Conservation (phyloP, 805 yeast genomes). For the Candida chauliodis region DNA sequence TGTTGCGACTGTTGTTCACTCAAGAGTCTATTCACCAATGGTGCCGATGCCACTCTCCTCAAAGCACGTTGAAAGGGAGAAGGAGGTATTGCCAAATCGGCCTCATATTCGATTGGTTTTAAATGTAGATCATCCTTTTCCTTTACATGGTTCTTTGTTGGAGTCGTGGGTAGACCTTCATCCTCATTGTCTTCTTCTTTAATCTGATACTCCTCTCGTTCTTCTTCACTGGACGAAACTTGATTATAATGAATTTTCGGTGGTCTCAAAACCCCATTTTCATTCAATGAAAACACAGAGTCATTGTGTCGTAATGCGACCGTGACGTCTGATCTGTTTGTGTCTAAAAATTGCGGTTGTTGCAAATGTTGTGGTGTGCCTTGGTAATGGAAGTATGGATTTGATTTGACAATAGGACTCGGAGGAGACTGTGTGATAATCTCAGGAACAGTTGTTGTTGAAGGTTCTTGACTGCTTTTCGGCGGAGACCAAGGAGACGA, state of each 20-base stretch:
- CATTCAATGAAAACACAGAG: constrained; percentile 25
- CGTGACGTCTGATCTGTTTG: constrained; percentile 20
- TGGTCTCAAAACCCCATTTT: constrained; percentile 19
- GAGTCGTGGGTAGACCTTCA: constrained; percentile 1
- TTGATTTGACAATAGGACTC: constrained; percentile 25
- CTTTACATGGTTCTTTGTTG: not conserved
- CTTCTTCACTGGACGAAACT: constrained; percentile 7
- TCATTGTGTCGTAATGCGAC: constrained; percentile 40
- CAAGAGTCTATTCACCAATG: constrained; percentile 47
- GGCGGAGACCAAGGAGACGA: constrained; percentile 3
- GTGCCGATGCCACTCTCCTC: constrained; percentile 83
- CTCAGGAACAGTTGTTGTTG: not conserved
- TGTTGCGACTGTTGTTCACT: constrained; percentile 14
- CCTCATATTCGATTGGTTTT: constrained; percentile 7
- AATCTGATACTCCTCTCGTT: not conserved
- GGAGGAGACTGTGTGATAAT: not conserved
- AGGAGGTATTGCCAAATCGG: constrained; percentile 10
- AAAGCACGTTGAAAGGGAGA: constrained; percentile 30
- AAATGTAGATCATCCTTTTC: constrained; percentile 7
- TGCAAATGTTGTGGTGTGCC: constrained; percentile 54
- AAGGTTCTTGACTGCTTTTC: not conserved
- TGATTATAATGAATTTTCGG: constrained; percentile 13
- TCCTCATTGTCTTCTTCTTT: not conserved
- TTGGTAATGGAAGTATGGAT: constrained; percentile 55
- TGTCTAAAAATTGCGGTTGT: constrained; percentile 8